phyloP scores from a whole-genome alignment of 1,284 basidiomycete species.

The Leccinum cinnamomeum region DNA sequence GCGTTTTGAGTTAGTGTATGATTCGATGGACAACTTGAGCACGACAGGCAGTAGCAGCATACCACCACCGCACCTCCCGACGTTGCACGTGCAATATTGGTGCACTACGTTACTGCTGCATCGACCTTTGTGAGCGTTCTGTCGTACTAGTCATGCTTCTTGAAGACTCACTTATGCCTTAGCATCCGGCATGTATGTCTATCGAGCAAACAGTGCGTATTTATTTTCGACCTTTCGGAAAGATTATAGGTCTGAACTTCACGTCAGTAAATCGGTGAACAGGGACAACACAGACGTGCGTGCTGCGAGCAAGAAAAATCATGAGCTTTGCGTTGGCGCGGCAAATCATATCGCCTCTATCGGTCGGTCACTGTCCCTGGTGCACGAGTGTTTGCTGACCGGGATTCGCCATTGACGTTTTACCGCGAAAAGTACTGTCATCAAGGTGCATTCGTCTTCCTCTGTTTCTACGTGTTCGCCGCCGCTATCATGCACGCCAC shows the following conservation, averaged over 20 bases:
- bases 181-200: conserved; percentile 31
- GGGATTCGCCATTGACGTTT: conserved; percentile 42
- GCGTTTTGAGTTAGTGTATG: conserved; percentile 54
- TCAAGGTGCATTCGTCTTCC: conserved; percentile 66
- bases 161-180: conserved; percentile 1
- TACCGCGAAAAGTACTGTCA: conserved; percentile 67
- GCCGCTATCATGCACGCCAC: conserved; percentile 83
- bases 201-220: conserved; percentile 33
- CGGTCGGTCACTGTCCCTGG: conserved; percentile 40
- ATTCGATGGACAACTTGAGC: conserved; percentile 26
- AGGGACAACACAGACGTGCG: conserved; percentile 52
- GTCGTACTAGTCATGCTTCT: background rate
- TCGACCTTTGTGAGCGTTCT: conserved; percentile 70
- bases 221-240: background rate
- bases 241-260: conserved; percentile 22
- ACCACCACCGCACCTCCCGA: conserved; percentile 60
- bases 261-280: conserved; percentile 33
- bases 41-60: conserved; percentile 35
- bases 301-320: conserved; percentile 60
- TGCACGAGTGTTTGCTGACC: conserved; percentile 7
- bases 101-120: conserved; percentile 77
- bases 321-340: conserved; percentile 68
- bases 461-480: conserved; percentile 81
- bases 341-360: conserved; percentile 81
- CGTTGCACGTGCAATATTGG: conserved; percentile 87